Base-by-base conservation (phyloP, 495 filamentous ascomycete species). In the Talaromyces liani region DNA sequence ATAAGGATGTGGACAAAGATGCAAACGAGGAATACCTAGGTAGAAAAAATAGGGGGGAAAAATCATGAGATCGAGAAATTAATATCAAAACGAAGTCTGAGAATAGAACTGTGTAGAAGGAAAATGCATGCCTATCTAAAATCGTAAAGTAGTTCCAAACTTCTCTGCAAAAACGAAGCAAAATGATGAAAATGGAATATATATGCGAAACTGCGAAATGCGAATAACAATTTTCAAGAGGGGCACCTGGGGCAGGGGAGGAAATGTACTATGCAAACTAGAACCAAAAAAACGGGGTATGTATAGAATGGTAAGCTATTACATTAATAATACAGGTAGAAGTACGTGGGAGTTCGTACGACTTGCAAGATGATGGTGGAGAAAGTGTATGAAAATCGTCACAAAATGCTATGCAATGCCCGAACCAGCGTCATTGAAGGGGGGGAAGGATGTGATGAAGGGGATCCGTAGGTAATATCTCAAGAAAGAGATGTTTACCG, bases 281-380 rank as follows among this genome's bases (percentile, higher is more conserved):
- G 14, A 31, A 20, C 6, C 33, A 25, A 6, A n/a, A 58, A 63
- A 10, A 56, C 6, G 49, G 20, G 34, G 24, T 45, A 64, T 22
- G 31, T 33, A 41, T 34, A 20, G 56, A 56, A 64, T 31, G 45
- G 60, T 31, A 27, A 49, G 45, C 45, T 57, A 64, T 58, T 64
- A 59, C 54, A 49, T 16, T 67, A 67, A 62, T 67, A 58, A 67
- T 65, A 67, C 65, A 64, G 16, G 8, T 49, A 20, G 18, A 49
- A 49, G 45, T 49, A 49, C 45, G 45, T 22, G 6, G 41, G 2
- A 27, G 27, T 27, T 27, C 45, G 45, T 49, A 49, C 45, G 20
- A 41, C 27, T 27, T 27, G 27, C 9, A 36, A 16, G 54, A 63
- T 33, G 22, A 61, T 66, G 56, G 34, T 49, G 61, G 27, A 6